Evolutionary conservation across 2,329 filamentous ascomycete genomes (phyloP), one percentile per base, ranked within the genome.

Genomic region (Lasiodiplodia sp.): DNA sequence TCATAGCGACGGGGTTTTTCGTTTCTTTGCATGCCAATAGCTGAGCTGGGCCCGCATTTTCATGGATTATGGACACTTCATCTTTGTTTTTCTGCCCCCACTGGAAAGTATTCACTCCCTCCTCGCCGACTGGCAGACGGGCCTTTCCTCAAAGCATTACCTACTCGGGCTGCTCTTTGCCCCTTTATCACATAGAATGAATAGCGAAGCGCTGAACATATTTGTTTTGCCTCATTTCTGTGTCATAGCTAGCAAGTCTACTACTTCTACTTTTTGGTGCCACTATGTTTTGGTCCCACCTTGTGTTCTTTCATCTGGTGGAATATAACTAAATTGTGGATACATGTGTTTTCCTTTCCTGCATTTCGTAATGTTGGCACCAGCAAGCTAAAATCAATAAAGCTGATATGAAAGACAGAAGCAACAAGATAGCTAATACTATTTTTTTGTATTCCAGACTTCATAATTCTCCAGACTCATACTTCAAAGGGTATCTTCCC

Each of bases 1-100:
- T 64, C 60, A 64, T 64, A 64, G 60, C 60, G 60, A 47, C 23
- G 38, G 60, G 60, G 60, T 47, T 64, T 8, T 60, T 49, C 11
- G 4, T 34, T 62, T 25, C 55, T 37, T 40, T 21, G 34, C 47
- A 38, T 64, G 40, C 60, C 60, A 38, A 37, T 64, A 64, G 60
- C 44, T 52, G 60, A 21, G 60, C 44, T 64, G 44, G 60, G 31
- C 18, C 60, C 60, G 60, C 44, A 64, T 64, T 62, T 64, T 52
- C n/a, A 64, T 37, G 47, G 25, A 12, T 34, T 38, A 64, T n/a
- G 47, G 47, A 52, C 16, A 8, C 10, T 28, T 38, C n/a, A 21
- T 37, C 23, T 38, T 52, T 31, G 18, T 64, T 23, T 37, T 4
- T 12, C 14, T 31, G 51, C 51, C 11, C 51, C 28, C 4, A 40